A percentile compares a stretch with the other conserved stretches of the same genome.
Evolutionary conservation across 192 early-diverging fungal genomes (phyloP).

Genomic region (Endogone sp.): DNA sequence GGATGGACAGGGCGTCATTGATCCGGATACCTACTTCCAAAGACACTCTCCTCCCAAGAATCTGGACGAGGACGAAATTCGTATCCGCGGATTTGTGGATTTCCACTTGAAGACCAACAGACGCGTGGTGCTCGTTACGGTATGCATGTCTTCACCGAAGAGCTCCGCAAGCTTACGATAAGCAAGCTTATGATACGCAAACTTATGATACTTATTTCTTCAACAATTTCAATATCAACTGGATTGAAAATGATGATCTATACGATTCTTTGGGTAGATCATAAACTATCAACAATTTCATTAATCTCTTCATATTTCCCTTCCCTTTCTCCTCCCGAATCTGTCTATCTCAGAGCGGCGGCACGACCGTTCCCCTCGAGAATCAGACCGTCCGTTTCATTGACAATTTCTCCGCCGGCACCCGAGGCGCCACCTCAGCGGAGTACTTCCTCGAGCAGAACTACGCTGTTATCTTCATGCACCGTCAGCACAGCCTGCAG

Average conservation of each 20-base stretch:
- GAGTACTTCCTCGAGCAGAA: slow-evolving; percentile 86
- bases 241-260: too few relatives aligned
- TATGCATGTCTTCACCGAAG: slow-evolving; percentile 21
- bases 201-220: too few relatives aligned
- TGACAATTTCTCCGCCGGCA: slow-evolving; percentile 98
- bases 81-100: slow-evolving; percentile 54
- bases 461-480: slow-evolving; percentile 95
- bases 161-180: too few relatives aligned
- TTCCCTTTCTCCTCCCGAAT: not conserved
- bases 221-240: too few relatives aligned
- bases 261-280: too few relatives aligned
- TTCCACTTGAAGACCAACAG: slow-evolving; percentile 43
- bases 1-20: slow-evolving; percentile 44
- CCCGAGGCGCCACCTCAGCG: slow-evolving; percentile 92
- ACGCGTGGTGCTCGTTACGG: slow-evolving; percentile 86
- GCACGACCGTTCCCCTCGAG: slow-evolving; percentile 95
- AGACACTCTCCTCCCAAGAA: slow-evolving; percentile 62
- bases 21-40: slow-evolving; percentile 77
- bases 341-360: slow-evolving; percentile 70
- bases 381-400: slow-evolving; percentile 97
- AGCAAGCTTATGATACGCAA: too few relatives aligned
- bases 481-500: slow-evolving; percentile 89
- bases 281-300: too few relatives aligned
- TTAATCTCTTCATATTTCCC: not conserved
- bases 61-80: slow-evolving; percentile 51